These are phyloP conservation scores for Fusarium sp. DNA, from an alignment of 2,329 filamentous ascomycete genomes.

Conservation along the genomic window DNA sequence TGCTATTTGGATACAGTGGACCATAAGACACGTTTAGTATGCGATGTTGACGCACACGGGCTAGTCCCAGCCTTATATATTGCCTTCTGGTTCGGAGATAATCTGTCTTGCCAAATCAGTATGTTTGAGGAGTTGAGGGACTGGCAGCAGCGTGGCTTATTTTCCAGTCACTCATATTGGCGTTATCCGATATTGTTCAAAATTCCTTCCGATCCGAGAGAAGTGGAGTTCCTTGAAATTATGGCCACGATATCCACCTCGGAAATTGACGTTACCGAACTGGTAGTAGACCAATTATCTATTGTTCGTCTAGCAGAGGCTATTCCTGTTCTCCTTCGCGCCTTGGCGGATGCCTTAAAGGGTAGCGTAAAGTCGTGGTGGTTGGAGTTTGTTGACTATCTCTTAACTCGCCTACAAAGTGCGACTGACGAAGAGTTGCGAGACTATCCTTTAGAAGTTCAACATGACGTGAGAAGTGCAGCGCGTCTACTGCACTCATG, in stretches of 20 bases:
- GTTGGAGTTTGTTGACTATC: too few relatives aligned
- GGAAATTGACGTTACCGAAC: too few relatives aligned
- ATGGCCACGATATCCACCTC: too few relatives aligned
- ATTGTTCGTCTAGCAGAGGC: fast-evolving
- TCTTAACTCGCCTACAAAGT: background rate
- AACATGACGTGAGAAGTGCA: background rate
- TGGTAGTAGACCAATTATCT: fast-evolving
- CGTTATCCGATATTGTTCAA: fast-evolving
- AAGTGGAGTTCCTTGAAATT: background rate
- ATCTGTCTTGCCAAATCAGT: too few relatives aligned
- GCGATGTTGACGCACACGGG: too few relatives aligned
- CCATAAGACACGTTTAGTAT: too few relatives aligned
- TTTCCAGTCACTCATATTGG: fast-evolving
- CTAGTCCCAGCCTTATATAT: too few relatives aligned
- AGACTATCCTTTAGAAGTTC: fast-evolving
- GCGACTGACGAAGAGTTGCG: fast-evolving
- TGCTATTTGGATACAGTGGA: too few relatives aligned
- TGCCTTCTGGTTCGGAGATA: too few relatives aligned
- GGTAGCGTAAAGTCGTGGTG: too few relatives aligned
- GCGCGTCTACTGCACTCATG: fast-evolving
- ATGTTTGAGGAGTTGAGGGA: fast-evolving
- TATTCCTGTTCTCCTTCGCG: too few relatives aligned
- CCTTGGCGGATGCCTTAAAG: too few relatives aligned
- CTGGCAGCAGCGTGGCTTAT: background rate
- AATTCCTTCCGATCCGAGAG: fast-evolving